Evolutionary conservation across 2,329 filamentous ascomycete species (phyloP).

Genomic region (Fusarium coicis): DNA sequence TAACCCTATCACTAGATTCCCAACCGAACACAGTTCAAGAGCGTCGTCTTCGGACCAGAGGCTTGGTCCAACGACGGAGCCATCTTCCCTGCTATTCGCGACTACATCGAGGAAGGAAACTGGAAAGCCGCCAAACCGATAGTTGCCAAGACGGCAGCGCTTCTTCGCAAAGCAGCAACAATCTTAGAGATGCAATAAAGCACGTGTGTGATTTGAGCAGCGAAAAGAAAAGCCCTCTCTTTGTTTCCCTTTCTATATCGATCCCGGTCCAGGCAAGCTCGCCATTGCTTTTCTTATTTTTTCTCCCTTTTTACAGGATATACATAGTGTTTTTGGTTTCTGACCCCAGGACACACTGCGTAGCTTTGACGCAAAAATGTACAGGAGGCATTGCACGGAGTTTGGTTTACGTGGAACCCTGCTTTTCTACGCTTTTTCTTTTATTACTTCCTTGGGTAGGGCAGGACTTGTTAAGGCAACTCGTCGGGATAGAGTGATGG

Average conservation of each 20-base stretch:
- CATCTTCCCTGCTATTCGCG: slow-evolving; percentile 78
- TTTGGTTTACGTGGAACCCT: slow-evolving; percentile 43
- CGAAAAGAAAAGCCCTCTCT: slow-evolving; percentile 6
- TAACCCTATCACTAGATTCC: slow-evolving; percentile 68
- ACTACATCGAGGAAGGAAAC: slow-evolving; percentile 77
- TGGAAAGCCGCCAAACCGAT: slow-evolving; percentile 75
- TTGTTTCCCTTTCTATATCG: slow-evolving; percentile 15
- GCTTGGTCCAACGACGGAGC: slow-evolving; percentile 68
- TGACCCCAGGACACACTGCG: slow-evolving; percentile 17
- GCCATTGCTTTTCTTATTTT: slow-evolving; percentile 31
- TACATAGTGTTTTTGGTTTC: slow-evolving; percentile 35
- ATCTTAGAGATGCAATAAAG: slow-evolving; percentile 44
- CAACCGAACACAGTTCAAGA: slow-evolving; percentile 92
- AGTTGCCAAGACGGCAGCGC: slow-evolving; percentile 76
- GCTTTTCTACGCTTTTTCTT: slow-evolving; percentile 24
- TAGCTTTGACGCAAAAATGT: slow-evolving; percentile 39
- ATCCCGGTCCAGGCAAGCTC: slow-evolving; percentile 23
- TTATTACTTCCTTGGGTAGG: slow-evolving; percentile 25
- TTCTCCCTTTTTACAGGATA: slow-evolving; percentile 29
- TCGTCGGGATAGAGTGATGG: slow-evolving; percentile 27
- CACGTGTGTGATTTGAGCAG: slow-evolving; percentile 34
- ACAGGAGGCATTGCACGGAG: slow-evolving; percentile 51
- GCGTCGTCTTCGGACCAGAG: slow-evolving; percentile 87
- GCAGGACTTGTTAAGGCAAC: slow-evolving; percentile 22
- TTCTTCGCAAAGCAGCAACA: slow-evolving; percentile 70